Base-by-base conservation (phyloP, 2,329 filamentous ascomycete species). In the Ascochyta fabae region DNA sequence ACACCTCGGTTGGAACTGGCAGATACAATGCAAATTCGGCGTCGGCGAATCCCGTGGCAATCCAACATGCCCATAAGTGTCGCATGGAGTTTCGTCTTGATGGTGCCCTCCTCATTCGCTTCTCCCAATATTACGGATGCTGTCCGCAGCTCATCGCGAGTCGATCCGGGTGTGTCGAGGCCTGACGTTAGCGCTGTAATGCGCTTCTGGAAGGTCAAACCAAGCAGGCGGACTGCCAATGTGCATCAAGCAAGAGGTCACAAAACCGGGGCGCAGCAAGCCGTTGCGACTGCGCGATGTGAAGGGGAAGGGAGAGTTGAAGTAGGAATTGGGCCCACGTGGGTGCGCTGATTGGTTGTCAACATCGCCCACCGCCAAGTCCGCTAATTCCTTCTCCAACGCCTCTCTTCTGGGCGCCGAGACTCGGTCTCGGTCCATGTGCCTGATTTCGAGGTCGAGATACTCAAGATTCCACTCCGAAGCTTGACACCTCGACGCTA, bases 401-500 rank as follows among this genome's bases (percentile, higher is more conserved):
- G 53, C 47, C 53, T 48, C 38, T n/a, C 26, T 24, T 31, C 53
- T 56, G 47, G 53, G 53, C 53, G 53, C 53, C 53, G 47, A 42
- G 42, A 22, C 47, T 36, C 42, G 43, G 46, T 24, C 13, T 47
- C 53, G 47, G 53, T 43, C 53, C 47, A 56, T 51, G 31, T 56
- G 16, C 47, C 53, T 51, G 19, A 47, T 51, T 39, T 43, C 47
- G 53, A 48, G 53, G 38, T 43, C 42, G 34, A 47, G 10, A 39
- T 36, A 34, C 47, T 51, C 47, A 56, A 56, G 47, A 56, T 56
- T 51, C 53, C 53, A 56, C 53, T 51, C 53, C 53, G 53, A 56
- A 56, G 53, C 53, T 51, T 56, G 53, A 56, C n/a, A 34, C 35
- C 19, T 42, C 19, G 23, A 44, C 47, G 43, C 53, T 56, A 56